Percentiles rank a stretch among this genome's conserved stretches.
Evolutionary conservation across 768 basidiomycete species (phyloP).

Genomic region (Terana coerulea): DNA sequence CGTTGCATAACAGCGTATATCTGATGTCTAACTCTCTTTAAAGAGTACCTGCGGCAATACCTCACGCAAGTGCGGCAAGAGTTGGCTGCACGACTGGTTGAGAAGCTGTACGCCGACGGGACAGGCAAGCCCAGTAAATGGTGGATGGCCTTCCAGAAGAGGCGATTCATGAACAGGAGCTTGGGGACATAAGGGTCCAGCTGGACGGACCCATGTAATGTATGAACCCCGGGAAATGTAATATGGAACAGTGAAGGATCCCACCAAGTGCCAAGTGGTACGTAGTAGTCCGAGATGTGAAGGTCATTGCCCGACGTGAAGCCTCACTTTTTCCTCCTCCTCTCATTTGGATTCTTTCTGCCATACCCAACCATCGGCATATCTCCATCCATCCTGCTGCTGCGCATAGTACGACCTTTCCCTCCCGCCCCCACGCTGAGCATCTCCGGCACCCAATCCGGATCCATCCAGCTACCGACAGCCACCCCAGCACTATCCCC

Average conservation of each 20-base stretch:
- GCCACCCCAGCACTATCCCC: constrained; percentile 43
- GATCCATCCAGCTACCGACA: constrained; percentile 88
- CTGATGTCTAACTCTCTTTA: not conserved
- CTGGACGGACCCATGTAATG: constrained; percentile 11
- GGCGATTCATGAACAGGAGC: constrained; percentile 93
- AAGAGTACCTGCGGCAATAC: constrained; percentile 89
- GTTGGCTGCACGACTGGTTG: constrained; percentile 79
- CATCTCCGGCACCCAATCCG: constrained; percentile 89
- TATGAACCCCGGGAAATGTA: constrained; percentile 11
- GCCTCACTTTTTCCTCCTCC: constrained; percentile 49
- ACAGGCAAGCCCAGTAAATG: constrained; percentile 96
- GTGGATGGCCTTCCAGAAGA: constrained; percentile 99
- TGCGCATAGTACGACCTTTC: constrained; percentile 58
- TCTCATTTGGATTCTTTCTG: constrained; percentile 86
- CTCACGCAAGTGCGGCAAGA: constrained; percentile 93
- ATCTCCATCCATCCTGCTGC: constrained; percentile 52
- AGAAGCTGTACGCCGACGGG: constrained; percentile 88
- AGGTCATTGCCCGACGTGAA: not conserved
- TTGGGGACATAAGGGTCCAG: constrained; percentile 50
- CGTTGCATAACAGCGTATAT: not conserved
- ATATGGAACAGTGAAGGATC: constrained; percentile 12
- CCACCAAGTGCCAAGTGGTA: not conserved
- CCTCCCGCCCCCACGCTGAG: constrained; percentile 62
- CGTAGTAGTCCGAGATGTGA: constrained; percentile 2
- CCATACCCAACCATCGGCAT: constrained; percentile 88